Conservation (phyloP, 169 alveolate genomes). For the Babesia sp. region DNA sequence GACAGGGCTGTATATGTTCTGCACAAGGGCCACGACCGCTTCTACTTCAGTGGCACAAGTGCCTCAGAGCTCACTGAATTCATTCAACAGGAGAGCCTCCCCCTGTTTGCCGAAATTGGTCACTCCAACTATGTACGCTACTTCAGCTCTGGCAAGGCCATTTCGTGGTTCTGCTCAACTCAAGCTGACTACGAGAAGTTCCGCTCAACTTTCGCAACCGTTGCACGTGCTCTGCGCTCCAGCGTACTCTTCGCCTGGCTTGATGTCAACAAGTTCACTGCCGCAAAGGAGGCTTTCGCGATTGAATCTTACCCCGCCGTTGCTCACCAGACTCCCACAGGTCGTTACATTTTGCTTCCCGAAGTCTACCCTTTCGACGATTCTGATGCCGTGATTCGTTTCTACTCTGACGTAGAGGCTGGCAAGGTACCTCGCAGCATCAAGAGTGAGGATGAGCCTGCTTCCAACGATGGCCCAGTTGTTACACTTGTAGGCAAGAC, state of each 20-base stretch:
- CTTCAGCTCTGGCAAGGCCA: constrained; percentile 72
- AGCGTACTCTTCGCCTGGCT: constrained; percentile 60
- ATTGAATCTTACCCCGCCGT: constrained; percentile 71
- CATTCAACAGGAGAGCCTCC: constrained; percentile 70
- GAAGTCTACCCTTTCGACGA: constrained; percentile 46
- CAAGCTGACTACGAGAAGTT: constrained; percentile 71
- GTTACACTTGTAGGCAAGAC: constrained; percentile 76
- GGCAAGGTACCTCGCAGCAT: constrained; percentile 70
- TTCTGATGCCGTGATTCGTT: constrained; percentile 58
- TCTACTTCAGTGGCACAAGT: constrained; percentile 26
- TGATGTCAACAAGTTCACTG: constrained; percentile 59
- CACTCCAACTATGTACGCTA: constrained; percentile 73
- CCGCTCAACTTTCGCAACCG: constrained; percentile 52
- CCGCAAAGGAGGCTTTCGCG: constrained; percentile 64
- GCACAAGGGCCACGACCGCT: constrained; percentile 44
- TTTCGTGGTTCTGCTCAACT: constrained; percentile 78
- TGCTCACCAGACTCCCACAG: constrained; percentile 73
- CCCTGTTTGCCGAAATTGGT: constrained; percentile 74
- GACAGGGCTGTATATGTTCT: constrained; percentile 35
- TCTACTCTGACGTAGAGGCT: constrained; percentile 75
- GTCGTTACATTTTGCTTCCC: constrained; percentile 68
- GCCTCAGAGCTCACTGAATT: constrained; percentile 63
- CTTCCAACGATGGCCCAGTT: constrained; percentile 68
- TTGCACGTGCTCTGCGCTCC: constrained; percentile 48
- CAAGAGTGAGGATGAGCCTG: constrained; percentile 77